These are phyloP conservation scores for Botrytis fabae DNA, from an alignment of 2,329 filamentous ascomycete species.

Conservation along the genomic window DNA sequence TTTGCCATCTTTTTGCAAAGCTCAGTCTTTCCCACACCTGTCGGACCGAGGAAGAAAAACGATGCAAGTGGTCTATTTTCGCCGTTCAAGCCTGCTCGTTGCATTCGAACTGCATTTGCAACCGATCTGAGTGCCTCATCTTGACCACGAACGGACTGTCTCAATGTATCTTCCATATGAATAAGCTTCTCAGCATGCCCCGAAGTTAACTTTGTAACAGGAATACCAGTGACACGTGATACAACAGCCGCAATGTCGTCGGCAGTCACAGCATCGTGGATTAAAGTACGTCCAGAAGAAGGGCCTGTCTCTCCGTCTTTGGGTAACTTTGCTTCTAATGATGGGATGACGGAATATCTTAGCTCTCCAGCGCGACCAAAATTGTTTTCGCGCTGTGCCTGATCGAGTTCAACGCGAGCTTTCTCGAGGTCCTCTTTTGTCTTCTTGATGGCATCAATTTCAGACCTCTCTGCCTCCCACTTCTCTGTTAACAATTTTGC, in stretches of 20 bases:
- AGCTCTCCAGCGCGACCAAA: conserved; percentile 90
- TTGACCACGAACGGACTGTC: conserved; percentile 83
- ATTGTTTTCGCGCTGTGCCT: conserved; percentile 78
- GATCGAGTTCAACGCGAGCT: conserved; percentile 80
- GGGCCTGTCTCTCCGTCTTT: conserved; percentile 59
- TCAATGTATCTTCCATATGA: conserved; percentile 88
- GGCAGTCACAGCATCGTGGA: conserved; percentile 92
- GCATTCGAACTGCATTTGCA: conserved; percentile 88
- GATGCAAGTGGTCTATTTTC: conserved; percentile 90
- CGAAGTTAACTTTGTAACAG: conserved; percentile 86
- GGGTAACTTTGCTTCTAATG: conserved; percentile 75
- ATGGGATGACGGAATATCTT: conserved; percentile 83
- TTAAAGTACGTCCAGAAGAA: conserved; percentile 53
- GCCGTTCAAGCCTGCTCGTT: conserved; percentile 86
- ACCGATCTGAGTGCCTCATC: conserved; percentile 91
- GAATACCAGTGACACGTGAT: conserved; percentile 78
- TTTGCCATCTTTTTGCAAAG: conserved; percentile 93
- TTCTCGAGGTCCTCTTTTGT: conserved; percentile 86
- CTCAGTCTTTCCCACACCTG: conserved; percentile 95
- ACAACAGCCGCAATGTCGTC: conserved; percentile 95
- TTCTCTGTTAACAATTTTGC: conserved; percentile 71
- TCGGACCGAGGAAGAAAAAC: conserved; percentile 97
- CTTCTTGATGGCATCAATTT: conserved; percentile 85
- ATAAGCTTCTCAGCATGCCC: conserved; percentile 94
- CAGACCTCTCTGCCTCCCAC: conserved; percentile 86